Conservation (phyloP, 257 asterid species). For the Solanum lignicaule region DNA sequence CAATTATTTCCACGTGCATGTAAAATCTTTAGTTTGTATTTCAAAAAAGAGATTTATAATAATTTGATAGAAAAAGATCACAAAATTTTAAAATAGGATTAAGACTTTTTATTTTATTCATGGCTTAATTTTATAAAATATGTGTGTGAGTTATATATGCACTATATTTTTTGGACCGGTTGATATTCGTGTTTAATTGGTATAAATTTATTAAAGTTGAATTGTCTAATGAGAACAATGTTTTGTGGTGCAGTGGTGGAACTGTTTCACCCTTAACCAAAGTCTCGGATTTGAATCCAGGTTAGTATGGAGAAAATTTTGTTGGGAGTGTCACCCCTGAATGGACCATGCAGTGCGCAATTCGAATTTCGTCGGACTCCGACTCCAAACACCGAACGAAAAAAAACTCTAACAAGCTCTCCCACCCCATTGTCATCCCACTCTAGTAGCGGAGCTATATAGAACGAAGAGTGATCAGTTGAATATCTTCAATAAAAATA, state of each 20-base stretch:
- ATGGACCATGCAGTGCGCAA: not conserved
- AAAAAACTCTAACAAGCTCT: no score
- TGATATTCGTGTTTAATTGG: not conserved
- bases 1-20: not conserved
- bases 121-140: not conserved
- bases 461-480: no score
- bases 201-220: no score
- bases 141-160: not conserved
- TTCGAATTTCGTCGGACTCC: fast-evolving
- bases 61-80: not conserved
- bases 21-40: not conserved
- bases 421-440: no score
- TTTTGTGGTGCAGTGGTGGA: no score
- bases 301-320: not conserved
- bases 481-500: no score
- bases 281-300: not conserved
- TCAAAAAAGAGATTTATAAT: not conserved
- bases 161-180: not conserved
- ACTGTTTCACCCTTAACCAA: not conserved
- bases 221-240: no score
- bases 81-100: not conserved
- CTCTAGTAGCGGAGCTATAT: no score
- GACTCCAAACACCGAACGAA: fast-evolving
- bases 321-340: not conserved
- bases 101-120: no score